Evolutionary conservation across 352 stramenopile genomes (phyloP).

Genomic region (Globisporangium emineosum): DNA sequence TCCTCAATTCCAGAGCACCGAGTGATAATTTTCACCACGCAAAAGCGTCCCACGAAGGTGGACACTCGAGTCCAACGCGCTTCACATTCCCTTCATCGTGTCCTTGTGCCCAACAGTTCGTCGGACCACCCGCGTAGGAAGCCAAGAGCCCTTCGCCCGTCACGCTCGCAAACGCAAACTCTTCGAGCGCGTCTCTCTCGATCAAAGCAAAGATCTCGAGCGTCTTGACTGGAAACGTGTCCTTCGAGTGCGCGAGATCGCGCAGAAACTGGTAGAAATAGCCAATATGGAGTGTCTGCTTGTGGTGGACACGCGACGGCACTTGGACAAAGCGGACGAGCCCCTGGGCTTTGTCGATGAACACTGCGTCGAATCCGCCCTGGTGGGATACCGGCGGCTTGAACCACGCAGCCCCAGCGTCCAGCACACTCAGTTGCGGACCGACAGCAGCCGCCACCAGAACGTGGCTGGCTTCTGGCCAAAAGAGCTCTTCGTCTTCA

Average conservation of each 20-base stretch:
- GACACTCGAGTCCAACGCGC: neutral
- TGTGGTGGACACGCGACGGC: neutral
- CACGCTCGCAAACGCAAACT: neutral
- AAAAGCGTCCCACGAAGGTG: neutral
- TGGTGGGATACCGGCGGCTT: neutral
- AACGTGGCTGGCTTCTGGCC: neutral
- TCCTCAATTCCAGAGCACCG: neutral
- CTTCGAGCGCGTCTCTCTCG: neutral
- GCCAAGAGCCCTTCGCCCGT: neutral
- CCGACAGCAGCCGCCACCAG: neutral
- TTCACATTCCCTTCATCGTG: neutral
- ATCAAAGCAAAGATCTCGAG: neutral
- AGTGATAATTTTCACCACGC: neutral
- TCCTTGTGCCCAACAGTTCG: neutral
- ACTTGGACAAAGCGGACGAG: neutral
- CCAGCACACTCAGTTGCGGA: neutral
- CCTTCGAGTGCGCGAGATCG: neutral
- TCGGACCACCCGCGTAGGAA: neutral
- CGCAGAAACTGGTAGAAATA: neutral
- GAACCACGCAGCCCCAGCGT: neutral
- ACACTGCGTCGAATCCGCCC: neutral
- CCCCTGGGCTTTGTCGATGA: neutral
- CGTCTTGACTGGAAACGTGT: neutral
- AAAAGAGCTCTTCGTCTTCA: neutral
- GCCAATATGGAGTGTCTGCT: neutral